Percentiles rank a stretch among this genome's conserved stretches.
Conservation (phyloP, 345 rosid species). For the Turnera subulata region DNA sequence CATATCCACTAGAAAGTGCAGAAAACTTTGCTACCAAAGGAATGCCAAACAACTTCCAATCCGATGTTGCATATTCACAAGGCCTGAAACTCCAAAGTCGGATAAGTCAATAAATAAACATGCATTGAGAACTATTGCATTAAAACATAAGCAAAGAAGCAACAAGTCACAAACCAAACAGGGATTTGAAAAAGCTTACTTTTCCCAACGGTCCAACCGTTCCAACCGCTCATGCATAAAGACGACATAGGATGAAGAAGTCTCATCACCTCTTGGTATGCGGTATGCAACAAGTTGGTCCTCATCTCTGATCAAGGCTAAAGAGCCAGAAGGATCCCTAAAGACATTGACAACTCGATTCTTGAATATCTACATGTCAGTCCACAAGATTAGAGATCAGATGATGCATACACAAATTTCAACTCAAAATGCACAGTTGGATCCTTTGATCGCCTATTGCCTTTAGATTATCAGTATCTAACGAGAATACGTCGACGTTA, state of each 20-base stretch:
- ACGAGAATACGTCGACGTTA: no score
- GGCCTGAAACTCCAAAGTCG: conserved; percentile 22
- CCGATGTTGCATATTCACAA: conserved; percentile 5
- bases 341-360: conserved; percentile 14
- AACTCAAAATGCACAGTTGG: no score
- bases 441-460: no score
- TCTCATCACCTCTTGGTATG: conserved; percentile 10
- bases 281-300: conserved; percentile 26
- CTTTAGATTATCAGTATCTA: no score
- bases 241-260: conserved; percentile 14
- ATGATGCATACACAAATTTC: background rate
- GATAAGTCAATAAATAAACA: conserved; percentile 5
- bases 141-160: background rate
- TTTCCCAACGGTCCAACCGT: background rate
- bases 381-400: conserved; percentile 4
- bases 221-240: conserved; percentile 14
- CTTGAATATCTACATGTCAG: conserved; percentile 19
- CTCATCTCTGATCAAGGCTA: conserved; percentile 24
- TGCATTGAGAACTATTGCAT: background rate
- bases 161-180: background rate
- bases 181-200: conserved; percentile 13
- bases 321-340: conserved; percentile 15
- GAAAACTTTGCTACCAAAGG: conserved; percentile 49
- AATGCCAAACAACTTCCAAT: conserved; percentile 39
- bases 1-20: conserved; percentile 16